Conservation (phyloP, 352 stramenopile genomes). For the Peronospora destructor region DNA sequence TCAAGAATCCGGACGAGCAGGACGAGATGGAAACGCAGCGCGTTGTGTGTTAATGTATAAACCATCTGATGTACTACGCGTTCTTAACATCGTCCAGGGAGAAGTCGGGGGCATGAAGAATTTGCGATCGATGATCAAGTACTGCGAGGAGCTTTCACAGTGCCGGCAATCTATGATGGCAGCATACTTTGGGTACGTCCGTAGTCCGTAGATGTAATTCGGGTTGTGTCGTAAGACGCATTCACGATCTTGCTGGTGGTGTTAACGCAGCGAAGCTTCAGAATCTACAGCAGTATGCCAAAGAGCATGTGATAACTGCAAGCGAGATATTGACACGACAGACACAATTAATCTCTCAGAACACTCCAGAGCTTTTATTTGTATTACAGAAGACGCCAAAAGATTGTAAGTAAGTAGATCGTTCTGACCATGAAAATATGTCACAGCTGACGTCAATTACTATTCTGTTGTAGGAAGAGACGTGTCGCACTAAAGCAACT, state of each 20-base stretch:
- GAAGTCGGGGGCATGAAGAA: constrained; percentile 60
- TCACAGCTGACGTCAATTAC: constrained; percentile 1
- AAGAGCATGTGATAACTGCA: constrained; percentile 46
- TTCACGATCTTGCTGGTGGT: background rate
- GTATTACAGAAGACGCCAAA: constrained; percentile 40
- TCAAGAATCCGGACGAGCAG: constrained; percentile 93
- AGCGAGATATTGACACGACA: constrained; percentile 18
- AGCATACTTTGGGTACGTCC: constrained; percentile 48
- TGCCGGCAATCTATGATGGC: constrained; percentile 47
- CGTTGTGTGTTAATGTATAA: constrained; percentile 87
- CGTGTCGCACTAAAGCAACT: constrained; percentile 64
- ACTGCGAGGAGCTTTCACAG: constrained; percentile 32
- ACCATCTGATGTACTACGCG: constrained; percentile 62
- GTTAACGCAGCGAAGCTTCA: constrained; percentile 32
- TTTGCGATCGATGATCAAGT: constrained; percentile 59
- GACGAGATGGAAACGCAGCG: constrained; percentile 87
- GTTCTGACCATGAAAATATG: background rate
- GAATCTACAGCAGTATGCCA: constrained; percentile 34
- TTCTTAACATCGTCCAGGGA: constrained; percentile 57
- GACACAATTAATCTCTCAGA: constrained; percentile 36
- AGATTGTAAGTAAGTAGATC: constrained; percentile 38
- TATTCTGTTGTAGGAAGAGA: constrained; percentile 33
- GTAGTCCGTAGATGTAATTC: constrained; percentile 4
- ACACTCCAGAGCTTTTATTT: constrained; percentile 46
- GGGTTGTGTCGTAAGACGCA: background rate